These are phyloP conservation scores for Xylaria longipes DNA, from an alignment of 495 filamentous ascomycete genomes.

Conservation along the genomic window DNA sequence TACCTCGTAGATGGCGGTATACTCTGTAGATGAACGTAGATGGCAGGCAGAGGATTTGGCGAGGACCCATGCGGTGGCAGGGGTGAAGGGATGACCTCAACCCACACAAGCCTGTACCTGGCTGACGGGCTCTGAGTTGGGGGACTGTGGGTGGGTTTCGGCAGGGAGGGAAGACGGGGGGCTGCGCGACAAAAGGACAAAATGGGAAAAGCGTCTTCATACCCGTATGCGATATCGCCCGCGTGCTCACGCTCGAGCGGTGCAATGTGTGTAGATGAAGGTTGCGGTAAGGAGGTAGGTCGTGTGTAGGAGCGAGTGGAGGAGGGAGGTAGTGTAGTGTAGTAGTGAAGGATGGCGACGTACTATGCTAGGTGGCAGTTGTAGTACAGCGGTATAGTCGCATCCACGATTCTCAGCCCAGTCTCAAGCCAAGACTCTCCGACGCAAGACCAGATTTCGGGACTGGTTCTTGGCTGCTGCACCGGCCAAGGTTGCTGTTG, in stretches of 20 bases:
- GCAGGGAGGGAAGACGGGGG: background rate
- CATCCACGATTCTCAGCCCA: conserved; percentile 24
- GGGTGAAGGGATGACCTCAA: conserved; percentile 13
- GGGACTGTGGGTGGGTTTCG: conserved; percentile 4
- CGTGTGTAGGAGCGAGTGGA: background rate
- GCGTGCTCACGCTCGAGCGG: background rate
- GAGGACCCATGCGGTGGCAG: conserved; percentile 21
- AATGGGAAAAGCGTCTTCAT: conserved; percentile 17
- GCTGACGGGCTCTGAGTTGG: conserved; percentile 16
- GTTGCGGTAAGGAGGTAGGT: background rate
- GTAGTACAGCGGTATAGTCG: conserved; percentile 1
- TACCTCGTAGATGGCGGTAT: background rate
- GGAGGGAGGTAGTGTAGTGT: background rate
- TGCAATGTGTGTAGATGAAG: background rate
- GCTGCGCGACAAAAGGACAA: conserved; percentile 19
- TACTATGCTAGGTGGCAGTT: background rate
- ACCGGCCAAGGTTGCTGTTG: background rate
- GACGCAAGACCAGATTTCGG: conserved; percentile 22
- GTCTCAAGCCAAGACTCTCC: conserved; percentile 24
- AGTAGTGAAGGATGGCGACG: conserved; percentile 4
- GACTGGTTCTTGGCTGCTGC: conserved; percentile 25
- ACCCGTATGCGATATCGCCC: conserved; percentile 1
- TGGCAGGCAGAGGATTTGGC: conserved; percentile 12
- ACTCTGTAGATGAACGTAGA: background rate
- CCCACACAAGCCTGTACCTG: conserved; percentile 18